Evolutionary conservation across 148 eudicot species (phyloP).

Genomic region (Persicaria tinctoria): DNA sequence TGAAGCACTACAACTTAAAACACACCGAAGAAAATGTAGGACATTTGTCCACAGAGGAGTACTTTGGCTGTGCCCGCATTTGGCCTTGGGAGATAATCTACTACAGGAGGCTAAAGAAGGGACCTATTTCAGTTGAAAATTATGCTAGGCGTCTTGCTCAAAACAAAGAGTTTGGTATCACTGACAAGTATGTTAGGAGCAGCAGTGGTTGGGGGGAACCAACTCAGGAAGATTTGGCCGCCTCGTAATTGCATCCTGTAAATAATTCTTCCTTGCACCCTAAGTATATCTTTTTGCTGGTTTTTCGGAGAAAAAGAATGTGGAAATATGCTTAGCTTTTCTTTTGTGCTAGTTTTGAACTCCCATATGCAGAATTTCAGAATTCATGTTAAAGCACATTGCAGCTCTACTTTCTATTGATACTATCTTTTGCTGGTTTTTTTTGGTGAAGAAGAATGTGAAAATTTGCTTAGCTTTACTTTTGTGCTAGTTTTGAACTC

Average conservation of each 20-base stretch:
- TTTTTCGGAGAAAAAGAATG: not conserved
- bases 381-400: too few relatives aligned
- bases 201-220: constrained; percentile 57
- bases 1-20: constrained; percentile 39
- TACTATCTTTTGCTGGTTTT: not conserved
- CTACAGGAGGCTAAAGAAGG: constrained; percentile 52
- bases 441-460: not conserved
- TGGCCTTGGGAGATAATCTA: constrained; percentile 60
- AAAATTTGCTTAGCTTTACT: not conserved
- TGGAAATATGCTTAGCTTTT: not conserved
- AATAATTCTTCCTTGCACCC: not conserved
- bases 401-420: too few relatives aligned
- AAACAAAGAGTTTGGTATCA: constrained; percentile 41
- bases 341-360: not conserved
- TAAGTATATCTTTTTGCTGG: not conserved
- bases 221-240: constrained; percentile 15
- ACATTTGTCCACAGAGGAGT: constrained; percentile 26
- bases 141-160: constrained; percentile 45
- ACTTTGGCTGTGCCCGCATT: constrained; percentile 49
- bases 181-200: constrained; percentile 50
- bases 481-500: not conserved
- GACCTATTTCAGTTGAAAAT: constrained; percentile 40
- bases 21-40: constrained; percentile 23
- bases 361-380: too few relatives aligned
- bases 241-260: not conserved